Base-by-base conservation (phyloP, 176 grass and related monocot genomes). In the Eragrostis curvula region DNA sequence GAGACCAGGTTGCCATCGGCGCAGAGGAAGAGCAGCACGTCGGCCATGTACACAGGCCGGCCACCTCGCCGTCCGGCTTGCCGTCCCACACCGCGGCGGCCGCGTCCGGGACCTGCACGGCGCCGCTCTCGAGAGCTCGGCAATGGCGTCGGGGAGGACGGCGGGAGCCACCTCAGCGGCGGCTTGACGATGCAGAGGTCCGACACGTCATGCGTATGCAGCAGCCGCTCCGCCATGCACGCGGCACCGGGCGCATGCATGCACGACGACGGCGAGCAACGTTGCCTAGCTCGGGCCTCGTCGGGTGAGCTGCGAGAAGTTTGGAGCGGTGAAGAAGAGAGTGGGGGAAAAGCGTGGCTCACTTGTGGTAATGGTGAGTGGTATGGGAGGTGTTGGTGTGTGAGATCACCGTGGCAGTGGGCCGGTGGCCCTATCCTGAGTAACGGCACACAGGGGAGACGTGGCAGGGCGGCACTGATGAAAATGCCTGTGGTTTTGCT, bases 121-220 rank as follows among this genome's bases (percentile, higher is more conserved):
- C 32, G 3, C 32, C 32, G 32, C 3, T 4, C 27, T 88, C 68
- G 36, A 94, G 79, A 6, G n/a, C n/a, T 73, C 79, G 20, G 84
- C 53, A 40, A 90, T 46, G 45, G 87, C 89, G 15, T 90, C 48
- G 1, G 78, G 63, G 88, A 82, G 1, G 44, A 48, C 17, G 86
- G 81, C 62, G 88, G 81, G 6, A 97, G 86, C 72, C 85, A 89
- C 78, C 74, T 70, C 50, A 94, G 30, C 60, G 86, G 60, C 86
- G 90, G 90, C 88, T 93, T 97, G 85, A 88, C 92, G 92, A 97
- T 97, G 90, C 95, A 97, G 81, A 97, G 85, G 69, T 97, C 95
- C 13, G 92, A 97, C 45, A 97, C 90, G 49, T 92, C 79, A 20
- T 81, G 82, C 75, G 56, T 61, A 32, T 89, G 67, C 20, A 95